A percentile compares a stretch with the other conserved stretches of the same genome.
These are phyloP conservation scores for Aureobasidium leucospermi DNA, from an alignment of 2,329 filamentous ascomycete genomes.

Conservation along the genomic window DNA sequence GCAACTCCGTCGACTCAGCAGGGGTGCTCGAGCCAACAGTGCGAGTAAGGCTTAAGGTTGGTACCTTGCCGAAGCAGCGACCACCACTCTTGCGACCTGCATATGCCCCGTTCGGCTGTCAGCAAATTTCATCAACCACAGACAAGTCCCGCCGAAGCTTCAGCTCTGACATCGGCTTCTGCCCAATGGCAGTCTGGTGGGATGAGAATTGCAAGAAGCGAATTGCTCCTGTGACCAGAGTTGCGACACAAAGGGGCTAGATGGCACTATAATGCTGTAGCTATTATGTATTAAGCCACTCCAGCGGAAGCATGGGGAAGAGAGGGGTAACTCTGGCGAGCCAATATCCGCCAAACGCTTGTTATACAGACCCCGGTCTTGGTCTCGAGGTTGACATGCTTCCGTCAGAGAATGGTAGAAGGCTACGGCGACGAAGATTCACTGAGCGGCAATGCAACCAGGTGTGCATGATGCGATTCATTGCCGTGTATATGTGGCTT, in stretches of 20 bases:
- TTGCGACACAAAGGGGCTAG: not conserved
- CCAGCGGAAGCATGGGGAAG: not conserved
- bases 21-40: not conserved
- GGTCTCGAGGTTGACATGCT: not conserved
- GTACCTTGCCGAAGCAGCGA: conserved; percentile 7
- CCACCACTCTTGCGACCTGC: not conserved
- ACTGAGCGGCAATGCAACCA: not conserved
- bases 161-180: not conserved
- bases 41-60: not conserved
- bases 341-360: not conserved
- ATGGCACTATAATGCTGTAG: not conserved
- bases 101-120: not conserved
- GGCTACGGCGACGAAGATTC: not conserved
- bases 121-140: not conserved
- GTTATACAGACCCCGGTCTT: not conserved
- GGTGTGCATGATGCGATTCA: not conserved
- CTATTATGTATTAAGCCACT: not conserved
- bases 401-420: no score
- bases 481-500: not conserved
- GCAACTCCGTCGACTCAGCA: not conserved
- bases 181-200: not conserved
- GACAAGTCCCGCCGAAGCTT: not conserved
- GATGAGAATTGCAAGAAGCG: not conserved
- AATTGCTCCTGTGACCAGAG: not conserved
- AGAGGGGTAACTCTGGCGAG: not conserved